Conservation (phyloP, 129 eudicot species). For the Artemisia argyi region DNA sequence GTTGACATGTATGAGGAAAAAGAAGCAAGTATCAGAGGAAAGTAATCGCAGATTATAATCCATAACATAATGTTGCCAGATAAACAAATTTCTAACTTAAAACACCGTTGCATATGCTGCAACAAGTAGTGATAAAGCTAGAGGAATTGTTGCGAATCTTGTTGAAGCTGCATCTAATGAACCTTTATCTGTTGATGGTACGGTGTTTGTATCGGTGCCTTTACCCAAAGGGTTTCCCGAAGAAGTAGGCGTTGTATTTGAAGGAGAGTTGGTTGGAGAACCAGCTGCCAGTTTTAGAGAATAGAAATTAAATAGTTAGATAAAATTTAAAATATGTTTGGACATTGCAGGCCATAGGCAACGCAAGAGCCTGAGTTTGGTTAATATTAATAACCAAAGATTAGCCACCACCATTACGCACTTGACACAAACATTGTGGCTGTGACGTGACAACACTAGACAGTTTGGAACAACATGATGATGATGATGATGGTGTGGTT, state of each 20-base stretch:
- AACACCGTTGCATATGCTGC: conserved; percentile 1
- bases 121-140: conserved; percentile 23
- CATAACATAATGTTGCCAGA: not conserved
- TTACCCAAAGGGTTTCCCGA: conserved; percentile 33
- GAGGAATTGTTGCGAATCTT: conserved; percentile 45
- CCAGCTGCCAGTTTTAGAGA: conserved; percentile 35
- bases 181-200: conserved; percentile 53
- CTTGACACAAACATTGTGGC: conserved; percentile 62
- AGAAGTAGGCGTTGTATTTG: conserved; percentile 43
- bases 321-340: no score
- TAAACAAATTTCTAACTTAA: conserved; percentile 15
- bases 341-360: no score
- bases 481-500: conserved; percentile 38
- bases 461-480: conserved; percentile 47
- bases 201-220: conserved; percentile 42
- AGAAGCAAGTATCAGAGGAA: conserved; percentile 9
- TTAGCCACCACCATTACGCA: conserved; percentile 46
- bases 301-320: not conserved
- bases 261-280: conserved; percentile 52
- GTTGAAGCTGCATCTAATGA: conserved; percentile 57
- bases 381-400: conserved; percentile 35
- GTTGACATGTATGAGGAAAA: not conserved
- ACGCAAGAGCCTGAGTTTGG: conserved; percentile 16
- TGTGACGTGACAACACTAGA: conserved; percentile 40
- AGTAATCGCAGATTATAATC: conserved; percentile 1